These are phyloP conservation scores for Penicillium sp. DNA, from an alignment of 2,329 filamentous ascomycete genomes.

Conservation along the genomic window DNA sequence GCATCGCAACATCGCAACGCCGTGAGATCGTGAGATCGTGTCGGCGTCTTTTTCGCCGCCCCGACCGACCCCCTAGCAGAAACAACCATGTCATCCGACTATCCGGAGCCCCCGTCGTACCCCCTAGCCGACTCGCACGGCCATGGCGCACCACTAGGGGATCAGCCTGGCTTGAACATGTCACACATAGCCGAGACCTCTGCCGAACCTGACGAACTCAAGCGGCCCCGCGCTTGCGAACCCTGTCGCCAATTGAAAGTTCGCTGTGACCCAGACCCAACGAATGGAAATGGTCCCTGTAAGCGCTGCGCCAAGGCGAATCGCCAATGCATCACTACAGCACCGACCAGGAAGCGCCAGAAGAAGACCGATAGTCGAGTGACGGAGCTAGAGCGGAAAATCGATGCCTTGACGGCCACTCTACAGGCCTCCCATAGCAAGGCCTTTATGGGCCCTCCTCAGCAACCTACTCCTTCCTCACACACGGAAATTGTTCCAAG, in stretches of 20 bases:
- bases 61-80: constrained; percentile 7
- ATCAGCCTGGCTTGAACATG: constrained; percentile 3
- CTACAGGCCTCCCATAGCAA: constrained; percentile 61
- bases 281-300: constrained; percentile 66
- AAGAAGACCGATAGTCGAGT: constrained; percentile 92
- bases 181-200: constrained; percentile 6
- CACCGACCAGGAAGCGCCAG: constrained; percentile 76
- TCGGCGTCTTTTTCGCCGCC: constrained; percentile 5
- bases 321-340: constrained; percentile 76
- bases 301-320: constrained; percentile 79
- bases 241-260: constrained; percentile 78
- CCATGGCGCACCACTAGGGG: background rate
- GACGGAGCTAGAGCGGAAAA: constrained; percentile 89
- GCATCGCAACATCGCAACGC: background rate
- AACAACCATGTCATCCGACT: constrained; percentile 22
- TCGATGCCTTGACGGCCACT: constrained; percentile 82
- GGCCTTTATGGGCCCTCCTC: constrained; percentile 19
- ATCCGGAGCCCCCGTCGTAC: constrained; percentile 35
- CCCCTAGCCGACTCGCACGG: constrained; percentile 13
- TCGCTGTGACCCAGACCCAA: constrained; percentile 77
- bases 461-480: constrained; percentile 23
- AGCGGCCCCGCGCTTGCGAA: constrained; percentile 74
- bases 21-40: no score
- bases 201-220: constrained; percentile 43
- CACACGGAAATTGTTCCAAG: constrained; percentile 17